These are phyloP conservation scores for Tricholoma matsutake DNA, from an alignment of 768 basidiomycete species.

Conservation along the genomic window DNA sequence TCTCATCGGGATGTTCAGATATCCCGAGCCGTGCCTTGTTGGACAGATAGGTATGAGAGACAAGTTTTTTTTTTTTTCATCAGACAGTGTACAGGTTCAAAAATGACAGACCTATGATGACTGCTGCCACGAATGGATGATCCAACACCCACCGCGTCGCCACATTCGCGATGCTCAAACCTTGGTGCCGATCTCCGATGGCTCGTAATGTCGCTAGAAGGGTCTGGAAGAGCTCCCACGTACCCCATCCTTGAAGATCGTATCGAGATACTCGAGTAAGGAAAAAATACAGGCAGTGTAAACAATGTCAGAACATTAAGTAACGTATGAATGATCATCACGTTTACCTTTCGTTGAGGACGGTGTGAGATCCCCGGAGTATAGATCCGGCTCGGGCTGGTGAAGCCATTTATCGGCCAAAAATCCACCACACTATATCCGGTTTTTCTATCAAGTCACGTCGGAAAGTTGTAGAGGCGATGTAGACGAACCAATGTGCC, in stretches of 20 bases:
- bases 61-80: background rate
- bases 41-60: background rate
- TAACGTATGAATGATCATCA: conserved; percentile 7
- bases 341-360: conserved; percentile 74
- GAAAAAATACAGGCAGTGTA: background rate
- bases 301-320: background rate
- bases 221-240: conserved; percentile 70
- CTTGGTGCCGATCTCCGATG: conserved; percentile 67
- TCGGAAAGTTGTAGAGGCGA: conserved; percentile 1
- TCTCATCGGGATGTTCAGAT: conserved; percentile 71
- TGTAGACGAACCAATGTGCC: conserved; percentile 63
- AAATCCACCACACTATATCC: conserved; percentile 75
- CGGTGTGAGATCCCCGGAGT: conserved; percentile 65
- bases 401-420: conserved; percentile 74
- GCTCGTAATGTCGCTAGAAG: conserved; percentile 55
- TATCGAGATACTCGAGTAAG: conserved; percentile 67
- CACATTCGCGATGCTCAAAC: conserved; percentile 70
- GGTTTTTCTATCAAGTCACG: conserved; percentile 7
- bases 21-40: conserved; percentile 70
- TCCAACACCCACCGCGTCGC: conserved; percentile 84
- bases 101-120: conserved; percentile 62
- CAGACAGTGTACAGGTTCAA: background rate
- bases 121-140: conserved; percentile 73
- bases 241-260: conserved; percentile 79
- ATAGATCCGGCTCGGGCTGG: conserved; percentile 66